A percentile compares a stretch with the other conserved stretches of the same genome.
Conservation (phyloP, 805 yeast species). For the Cyberlindnera meyerae region DNA sequence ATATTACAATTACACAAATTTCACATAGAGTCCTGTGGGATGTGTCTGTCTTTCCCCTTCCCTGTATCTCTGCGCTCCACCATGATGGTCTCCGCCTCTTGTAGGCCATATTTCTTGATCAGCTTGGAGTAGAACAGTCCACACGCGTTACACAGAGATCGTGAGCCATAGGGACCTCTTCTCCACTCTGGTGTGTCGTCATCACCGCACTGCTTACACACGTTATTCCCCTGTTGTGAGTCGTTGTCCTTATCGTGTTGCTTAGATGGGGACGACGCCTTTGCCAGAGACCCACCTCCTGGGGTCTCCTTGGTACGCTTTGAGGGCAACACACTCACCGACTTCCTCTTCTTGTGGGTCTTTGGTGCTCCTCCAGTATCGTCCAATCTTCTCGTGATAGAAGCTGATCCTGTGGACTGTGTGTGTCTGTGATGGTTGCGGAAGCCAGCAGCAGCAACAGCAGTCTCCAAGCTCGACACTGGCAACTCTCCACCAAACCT, state of each 20-base stretch:
- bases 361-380: neutral
- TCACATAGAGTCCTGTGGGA: constrained; percentile 17
- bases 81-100: constrained; percentile 26
- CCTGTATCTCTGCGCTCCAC: constrained; percentile 21
- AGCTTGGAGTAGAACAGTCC: constrained; percentile 72
- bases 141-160: constrained; percentile 88
- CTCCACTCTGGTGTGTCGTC: constrained; percentile 90
- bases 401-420: neutral
- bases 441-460: neutral
- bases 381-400: neutral
- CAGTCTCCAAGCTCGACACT: too few species aligned
- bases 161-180: constrained; percentile 77
- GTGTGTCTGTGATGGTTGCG: neutral
- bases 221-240: constrained; percentile 2
- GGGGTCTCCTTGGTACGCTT: neutral
- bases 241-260: constrained; percentile 20
- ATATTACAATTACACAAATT: neutral
- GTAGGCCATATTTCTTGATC: constrained; percentile 41
- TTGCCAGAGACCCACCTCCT: too few species aligned
- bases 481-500: neutral
- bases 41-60: constrained; percentile 25
- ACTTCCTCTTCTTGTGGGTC: constrained; percentile 6
- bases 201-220: constrained; percentile 68
- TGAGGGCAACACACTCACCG: neutral
- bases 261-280: too few species aligned